Base-by-base conservation (phyloP, 2,329 filamentous ascomycete species). In the Ambrosiella beaveri region DNA sequence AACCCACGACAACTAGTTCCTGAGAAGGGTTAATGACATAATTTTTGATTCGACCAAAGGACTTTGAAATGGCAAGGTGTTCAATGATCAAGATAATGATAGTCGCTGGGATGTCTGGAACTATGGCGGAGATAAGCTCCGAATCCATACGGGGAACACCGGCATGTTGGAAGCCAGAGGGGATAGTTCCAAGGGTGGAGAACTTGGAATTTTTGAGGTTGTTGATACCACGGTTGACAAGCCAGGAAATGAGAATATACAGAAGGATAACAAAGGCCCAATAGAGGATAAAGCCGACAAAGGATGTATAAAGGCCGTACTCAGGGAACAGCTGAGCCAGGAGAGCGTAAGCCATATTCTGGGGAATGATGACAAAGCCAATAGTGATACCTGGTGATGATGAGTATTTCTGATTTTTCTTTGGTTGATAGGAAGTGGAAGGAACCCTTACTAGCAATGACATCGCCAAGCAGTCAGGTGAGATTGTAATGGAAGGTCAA, bases 241-340 rank as follows among this genome's bases (percentile, higher is more conserved):
- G 77, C 62, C 79, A 87, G 69, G 85, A 86, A 67, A 91, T 85
- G 64, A 86, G 73, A 7, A 85, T 87, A 70, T 90, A 91, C 1
- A 93, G 75, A 50, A 91, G 71, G 61, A 93, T 88, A 63, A 90
- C 83, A 65, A 93, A 89, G 1, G 96, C 86, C 91, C 91, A 97
- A 71, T 98, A 98, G 61, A 95, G 77, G 62, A 95, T 69, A 13
- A 95, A 90, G 55, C 91, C 93, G 78, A 96, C 93, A 67, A 98
- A 97, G 0, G 91, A 96, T 0, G 91, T 93, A 61, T 73, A 73
- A 15, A 78, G 65, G 12, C 75, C 75, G 64, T 73, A 78, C 62
- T 78, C 71, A 35, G 74, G 70, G 3, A 69, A 67, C 53, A 78
- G 70, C 59, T 71, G 66, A 2, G 75, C 75, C 15, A 78, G 66